Conservation (phyloP, 2,329 filamentous ascomycete genomes). For the Trichoderma atroviride region DNA sequence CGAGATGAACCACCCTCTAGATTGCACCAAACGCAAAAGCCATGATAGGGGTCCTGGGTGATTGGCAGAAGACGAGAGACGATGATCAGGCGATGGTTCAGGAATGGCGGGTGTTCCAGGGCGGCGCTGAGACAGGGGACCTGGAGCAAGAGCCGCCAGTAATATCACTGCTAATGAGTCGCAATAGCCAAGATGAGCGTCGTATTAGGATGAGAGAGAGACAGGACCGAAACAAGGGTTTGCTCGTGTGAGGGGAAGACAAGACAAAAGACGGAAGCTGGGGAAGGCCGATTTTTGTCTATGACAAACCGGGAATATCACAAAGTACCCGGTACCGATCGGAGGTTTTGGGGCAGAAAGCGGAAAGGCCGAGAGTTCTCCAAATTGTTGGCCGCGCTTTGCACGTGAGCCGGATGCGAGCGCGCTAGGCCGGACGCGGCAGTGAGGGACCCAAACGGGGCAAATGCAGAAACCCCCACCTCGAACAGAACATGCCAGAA, state of each 20-base stretch:
- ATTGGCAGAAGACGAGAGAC: constrained; percentile 24
- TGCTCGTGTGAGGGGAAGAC: constrained; percentile 14
- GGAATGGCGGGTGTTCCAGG: constrained; percentile 12
- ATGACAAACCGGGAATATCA: constrained; percentile 11
- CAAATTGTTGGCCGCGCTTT: not conserved
- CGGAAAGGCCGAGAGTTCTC: constrained; percentile 3
- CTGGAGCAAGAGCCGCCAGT: not conserved
- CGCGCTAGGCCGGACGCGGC: constrained; percentile 5
- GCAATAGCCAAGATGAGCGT: not conserved
- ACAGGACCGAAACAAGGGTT: constrained; percentile 1
- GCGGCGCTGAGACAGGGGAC: not conserved
- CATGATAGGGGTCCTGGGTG: constrained; percentile 30
- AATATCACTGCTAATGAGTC: not conserved
- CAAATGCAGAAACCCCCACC: constrained; percentile 19
- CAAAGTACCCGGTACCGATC: constrained; percentile 12
- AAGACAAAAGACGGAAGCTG: constrained; percentile 19
- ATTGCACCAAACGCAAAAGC: constrained; percentile 48
- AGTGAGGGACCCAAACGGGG: constrained; percentile 13
- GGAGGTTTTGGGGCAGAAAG: constrained; percentile 13
- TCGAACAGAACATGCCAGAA: constrained; percentile 20
- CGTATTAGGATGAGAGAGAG: not conserved
- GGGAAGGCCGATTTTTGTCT: constrained; percentile 6
- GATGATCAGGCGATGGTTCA: constrained; percentile 16
- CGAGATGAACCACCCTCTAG: constrained; percentile 56
- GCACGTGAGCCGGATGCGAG: constrained; percentile 9